Percentiles rank a stretch among this genome's conserved stretches.
Evolutionary conservation across 1,284 basidiomycete genomes (phyloP).

Genomic region (Cutaneotrichosporon sp.): DNA sequence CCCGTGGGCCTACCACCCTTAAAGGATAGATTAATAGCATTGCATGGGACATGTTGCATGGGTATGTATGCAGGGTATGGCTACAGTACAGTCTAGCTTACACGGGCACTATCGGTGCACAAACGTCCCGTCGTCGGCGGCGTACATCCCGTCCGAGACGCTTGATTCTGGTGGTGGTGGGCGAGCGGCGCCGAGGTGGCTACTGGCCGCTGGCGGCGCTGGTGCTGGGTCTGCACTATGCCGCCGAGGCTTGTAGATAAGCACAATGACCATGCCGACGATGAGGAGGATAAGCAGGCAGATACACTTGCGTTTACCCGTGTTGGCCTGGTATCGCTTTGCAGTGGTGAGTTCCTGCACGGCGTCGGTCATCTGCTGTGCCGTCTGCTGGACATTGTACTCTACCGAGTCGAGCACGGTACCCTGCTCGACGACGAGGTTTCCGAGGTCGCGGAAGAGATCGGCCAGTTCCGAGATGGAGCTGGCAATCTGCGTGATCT

Average conservation of each 20-base stretch:
- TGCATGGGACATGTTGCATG: neutral
- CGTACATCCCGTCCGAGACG: neutral
- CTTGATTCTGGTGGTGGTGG: neutral
- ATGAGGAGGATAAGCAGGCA: constrained; percentile 86
- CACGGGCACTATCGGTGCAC: too few relatives aligned
- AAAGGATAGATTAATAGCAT: neutral
- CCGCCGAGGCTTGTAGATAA: constrained; percentile 48
- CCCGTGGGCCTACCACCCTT: too few relatives aligned
- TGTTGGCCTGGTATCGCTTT: constrained; percentile 85
- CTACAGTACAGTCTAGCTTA: neutral
- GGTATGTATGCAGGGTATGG: constrained; percentile 4
- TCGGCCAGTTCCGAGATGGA: constrained; percentile 88
- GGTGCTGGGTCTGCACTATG: neutral
- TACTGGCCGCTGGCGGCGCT: too few relatives aligned
- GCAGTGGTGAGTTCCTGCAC: constrained; percentile 79
- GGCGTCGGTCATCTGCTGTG: constrained; percentile 71
- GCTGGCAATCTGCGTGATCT: constrained; percentile 85
- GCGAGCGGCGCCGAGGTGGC: neutral
- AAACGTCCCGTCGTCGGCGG: neutral
- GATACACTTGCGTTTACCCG: constrained; percentile 86
- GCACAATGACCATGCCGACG: constrained; percentile 60
- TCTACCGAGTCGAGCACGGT: constrained; percentile 94
- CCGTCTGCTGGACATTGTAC: constrained; percentile 93
- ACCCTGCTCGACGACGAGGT: constrained; percentile 94
- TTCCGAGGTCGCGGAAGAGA: constrained; percentile 89